A percentile compares a stretch with the other conserved stretches of the same genome.
Evolutionary conservation across 2,329 filamentous ascomycete species (phyloP).

Genomic region (Claviceps humidiphila): DNA sequence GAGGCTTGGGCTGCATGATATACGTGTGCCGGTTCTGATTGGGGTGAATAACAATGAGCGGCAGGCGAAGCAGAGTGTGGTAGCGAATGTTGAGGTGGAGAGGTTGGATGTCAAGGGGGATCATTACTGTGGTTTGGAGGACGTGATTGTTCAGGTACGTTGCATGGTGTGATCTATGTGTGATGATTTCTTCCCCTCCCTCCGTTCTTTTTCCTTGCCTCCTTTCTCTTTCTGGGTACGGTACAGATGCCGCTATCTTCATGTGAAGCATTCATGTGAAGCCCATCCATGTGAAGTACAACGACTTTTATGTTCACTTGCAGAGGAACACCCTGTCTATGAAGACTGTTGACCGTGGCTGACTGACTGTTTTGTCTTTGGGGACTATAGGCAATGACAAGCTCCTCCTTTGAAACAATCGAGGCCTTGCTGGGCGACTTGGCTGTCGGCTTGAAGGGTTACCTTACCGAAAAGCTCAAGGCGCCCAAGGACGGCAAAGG

Average conservation of each 20-base stretch:
- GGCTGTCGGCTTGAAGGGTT: slow-evolving; percentile 30
- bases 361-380: not conserved
- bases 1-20: slow-evolving; percentile 36
- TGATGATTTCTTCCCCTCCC: too few species aligned
- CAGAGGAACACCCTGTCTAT: too few species aligned
- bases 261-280: not conserved
- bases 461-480: slow-evolving; percentile 20
- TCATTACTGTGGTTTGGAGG: slow-evolving; percentile 42
- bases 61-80: slow-evolving; percentile 49
- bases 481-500: slow-evolving; percentile 13
- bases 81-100: slow-evolving; percentile 51
- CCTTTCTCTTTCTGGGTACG: not conserved
- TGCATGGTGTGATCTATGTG: too few species aligned
- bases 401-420: slow-evolving; percentile 48
- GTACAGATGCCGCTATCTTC: not conserved
- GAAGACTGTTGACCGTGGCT: not conserved
- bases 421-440: slow-evolving; percentile 44
- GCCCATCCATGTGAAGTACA: not conserved
- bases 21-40: slow-evolving; percentile 54
- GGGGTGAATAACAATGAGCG: slow-evolving; percentile 64
- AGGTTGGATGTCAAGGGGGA: slow-evolving; percentile 32
- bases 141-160: slow-evolving; percentile 46
- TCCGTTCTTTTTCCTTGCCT: not conserved
- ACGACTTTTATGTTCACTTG: not conserved
- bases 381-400: slow-evolving; percentile 32